Conservation (phyloP, 768 basidiomycete species). For the Leucocoprinus birnbaumii region DNA sequence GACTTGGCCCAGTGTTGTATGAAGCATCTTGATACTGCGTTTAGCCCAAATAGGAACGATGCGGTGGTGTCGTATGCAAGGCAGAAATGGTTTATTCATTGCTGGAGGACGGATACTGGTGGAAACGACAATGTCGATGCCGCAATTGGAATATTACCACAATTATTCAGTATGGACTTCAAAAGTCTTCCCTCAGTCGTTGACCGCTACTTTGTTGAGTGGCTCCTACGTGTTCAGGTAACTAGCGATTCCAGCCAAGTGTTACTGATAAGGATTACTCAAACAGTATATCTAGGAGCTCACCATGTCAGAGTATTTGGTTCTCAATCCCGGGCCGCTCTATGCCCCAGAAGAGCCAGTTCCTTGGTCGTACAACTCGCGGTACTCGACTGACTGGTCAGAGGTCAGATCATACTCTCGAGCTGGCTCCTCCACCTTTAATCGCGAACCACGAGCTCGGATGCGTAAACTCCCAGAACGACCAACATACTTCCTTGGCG, state of each 20-base stretch:
- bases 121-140: neutral
- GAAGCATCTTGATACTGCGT: neutral
- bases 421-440: too few relatives aligned
- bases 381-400: neutral
- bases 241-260: neutral
- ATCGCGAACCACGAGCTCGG: too few relatives aligned
- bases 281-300: neutral
- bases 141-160: neutral
- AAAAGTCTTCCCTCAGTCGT: neutral
- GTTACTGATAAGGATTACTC: neutral
- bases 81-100: slow-evolving; percentile 5
- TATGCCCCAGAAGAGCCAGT: neutral
- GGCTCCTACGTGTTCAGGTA: neutral
- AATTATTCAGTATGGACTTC: slow-evolving; percentile 1
- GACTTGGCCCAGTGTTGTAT: slow-evolving; percentile 5
- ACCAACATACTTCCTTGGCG: slow-evolving; percentile 4
- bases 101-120: slow-evolving; percentile 3
- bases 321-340: neutral
- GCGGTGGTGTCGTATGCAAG: neutral
- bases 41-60: neutral
- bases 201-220: slow-evolving; percentile 5
- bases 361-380: too few relatives aligned
- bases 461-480: neutral
- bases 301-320: slow-evolving; percentile 3
- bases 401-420: neutral